Conservation (phyloP, 345 rosid genomes). For the Ricinus communis region DNA sequence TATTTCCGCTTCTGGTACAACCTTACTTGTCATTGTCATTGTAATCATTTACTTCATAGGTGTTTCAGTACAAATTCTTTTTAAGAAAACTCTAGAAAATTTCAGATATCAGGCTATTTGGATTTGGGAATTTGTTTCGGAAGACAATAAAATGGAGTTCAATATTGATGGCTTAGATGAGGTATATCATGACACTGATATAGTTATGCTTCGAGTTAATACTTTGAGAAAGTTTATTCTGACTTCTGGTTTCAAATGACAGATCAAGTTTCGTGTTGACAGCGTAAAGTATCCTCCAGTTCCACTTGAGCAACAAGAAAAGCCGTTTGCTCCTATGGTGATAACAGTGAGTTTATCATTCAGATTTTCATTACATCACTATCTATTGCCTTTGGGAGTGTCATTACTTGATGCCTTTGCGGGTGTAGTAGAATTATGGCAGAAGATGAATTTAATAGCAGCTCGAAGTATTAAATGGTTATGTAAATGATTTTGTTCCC, state of each 20-base stretch:
- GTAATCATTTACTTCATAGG: neutral
- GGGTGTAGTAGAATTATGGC: no score
- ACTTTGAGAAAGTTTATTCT: neutral
- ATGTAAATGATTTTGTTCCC: no score
- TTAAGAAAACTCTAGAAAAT: constrained; percentile 13
- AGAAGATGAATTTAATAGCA: no score
- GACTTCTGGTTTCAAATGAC: constrained; percentile 28
- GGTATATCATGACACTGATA: constrained; percentile 37
- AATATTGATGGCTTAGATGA: constrained; percentile 58
- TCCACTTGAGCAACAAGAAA: constrained; percentile 64
- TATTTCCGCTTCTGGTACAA: neutral
- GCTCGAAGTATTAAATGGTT: no score
- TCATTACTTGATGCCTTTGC: neutral
- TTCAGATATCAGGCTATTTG: constrained; percentile 67
- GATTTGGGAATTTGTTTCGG: constrained; percentile 54
- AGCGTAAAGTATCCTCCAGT: constrained; percentile 56
- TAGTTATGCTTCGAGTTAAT: neutral
- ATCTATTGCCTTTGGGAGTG: neutral
- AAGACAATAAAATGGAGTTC: constrained; percentile 22
- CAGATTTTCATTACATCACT: neutral
- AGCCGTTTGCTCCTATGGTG: constrained; percentile 92
- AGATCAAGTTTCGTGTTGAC: constrained; percentile 73
- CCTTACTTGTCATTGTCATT: neutral
- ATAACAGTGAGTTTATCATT: constrained; percentile 56
- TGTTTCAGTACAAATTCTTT: neutral